A percentile compares a stretch with the other conserved stretches of the same genome.
Conservation (phyloP, 2,329 filamentous ascomycete species). For the Aureobasidium sp. region DNA sequence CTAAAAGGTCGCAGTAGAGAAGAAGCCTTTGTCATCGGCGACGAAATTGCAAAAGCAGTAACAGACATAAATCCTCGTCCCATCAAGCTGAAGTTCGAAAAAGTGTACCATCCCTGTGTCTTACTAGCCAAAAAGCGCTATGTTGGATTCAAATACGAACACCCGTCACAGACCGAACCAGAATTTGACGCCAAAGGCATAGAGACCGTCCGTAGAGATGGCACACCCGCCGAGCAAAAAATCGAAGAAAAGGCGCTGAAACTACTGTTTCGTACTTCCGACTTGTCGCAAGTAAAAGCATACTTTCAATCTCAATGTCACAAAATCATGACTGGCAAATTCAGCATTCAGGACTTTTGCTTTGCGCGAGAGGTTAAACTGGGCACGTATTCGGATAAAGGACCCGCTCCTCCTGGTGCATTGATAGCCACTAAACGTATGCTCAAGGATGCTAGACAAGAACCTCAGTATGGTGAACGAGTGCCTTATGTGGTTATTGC, state of each 20-base stretch:
- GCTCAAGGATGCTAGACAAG: slow-evolving; percentile 75
- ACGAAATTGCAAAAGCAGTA: slow-evolving; percentile 81
- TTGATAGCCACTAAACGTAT: slow-evolving; percentile 81
- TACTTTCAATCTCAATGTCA: slow-evolving; percentile 87
- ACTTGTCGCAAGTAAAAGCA: slow-evolving; percentile 77
- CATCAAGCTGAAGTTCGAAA: slow-evolving; percentile 95
- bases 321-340: slow-evolving; percentile 83
- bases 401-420: slow-evolving; percentile 75
- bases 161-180: slow-evolving; percentile 63
- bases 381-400: slow-evolving; percentile 78
- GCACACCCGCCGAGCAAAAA: slow-evolving; percentile 91
- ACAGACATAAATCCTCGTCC: slow-evolving; percentile 87
- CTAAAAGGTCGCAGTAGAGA: slow-evolving; percentile 80
- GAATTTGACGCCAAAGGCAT: slow-evolving; percentile 98
- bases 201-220: slow-evolving; percentile 91
- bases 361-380: slow-evolving; percentile 89
- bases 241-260: slow-evolving; percentile 90
- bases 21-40: slow-evolving; percentile 85
- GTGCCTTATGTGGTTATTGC: slow-evolving; percentile 91
- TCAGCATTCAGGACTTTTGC: slow-evolving; percentile 92
- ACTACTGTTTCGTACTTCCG: slow-evolving; percentile 80
- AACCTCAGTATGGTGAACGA: slow-evolving; percentile 91
- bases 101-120: slow-evolving; percentile 93
- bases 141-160: slow-evolving; percentile 95
- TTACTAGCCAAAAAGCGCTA: slow-evolving; percentile 96